Base-by-base conservation (phyloP, 345 rosid species). In the Euphorbia lathyris region DNA sequence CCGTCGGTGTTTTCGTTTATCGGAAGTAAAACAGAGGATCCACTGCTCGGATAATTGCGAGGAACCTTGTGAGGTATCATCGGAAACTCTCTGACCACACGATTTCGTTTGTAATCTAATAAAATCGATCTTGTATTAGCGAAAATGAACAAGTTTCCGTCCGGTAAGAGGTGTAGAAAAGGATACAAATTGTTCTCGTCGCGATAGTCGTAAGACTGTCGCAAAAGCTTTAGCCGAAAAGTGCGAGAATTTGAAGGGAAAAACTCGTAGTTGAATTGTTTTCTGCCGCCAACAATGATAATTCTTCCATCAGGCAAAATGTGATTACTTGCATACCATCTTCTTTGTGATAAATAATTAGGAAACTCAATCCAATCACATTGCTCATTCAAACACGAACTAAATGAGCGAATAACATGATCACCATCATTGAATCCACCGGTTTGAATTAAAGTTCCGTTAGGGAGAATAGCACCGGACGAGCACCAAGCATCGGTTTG, bases 401-500 rank as follows among this genome's bases (percentile, higher is more conserved):
- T 76, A 61, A 88, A 90, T 6, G 71, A 45, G 0, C 97, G 90
- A 14, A 87, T 73, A 0, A 74, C 82, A 29, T 52, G 87, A 34
- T 90, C 91, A 0, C 98, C 98, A 17, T 83, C 85, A 13, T 87
- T 86, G 77, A 53, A 91, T 3, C 98, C 97, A 22, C 98, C 98
- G 1, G 92, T 90, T 50, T 94, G 98, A 72, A 91, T 74, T 0
- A 88, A 80, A 2, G 93, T 85, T 36, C 98, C 97, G 10, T 86
- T 71, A 0, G 92, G 85, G 52, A 84, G 79, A 17, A 88, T 77
- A 0, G 97, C 81, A 0, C 96, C 98, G 0, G 97, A 94, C 0
- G 98, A 94, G 81, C 98, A 90, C 96, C 96, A 94, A 16, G 91
- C 83, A 71, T 94, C 97, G 11, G 85, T 89, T 11, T 66, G 84